Percentiles rank a stretch among this genome's conserved stretches.
phyloP scores from a whole-genome alignment of 352 stramenopile genomes.

The Globisporangium echinulatum region DNA sequence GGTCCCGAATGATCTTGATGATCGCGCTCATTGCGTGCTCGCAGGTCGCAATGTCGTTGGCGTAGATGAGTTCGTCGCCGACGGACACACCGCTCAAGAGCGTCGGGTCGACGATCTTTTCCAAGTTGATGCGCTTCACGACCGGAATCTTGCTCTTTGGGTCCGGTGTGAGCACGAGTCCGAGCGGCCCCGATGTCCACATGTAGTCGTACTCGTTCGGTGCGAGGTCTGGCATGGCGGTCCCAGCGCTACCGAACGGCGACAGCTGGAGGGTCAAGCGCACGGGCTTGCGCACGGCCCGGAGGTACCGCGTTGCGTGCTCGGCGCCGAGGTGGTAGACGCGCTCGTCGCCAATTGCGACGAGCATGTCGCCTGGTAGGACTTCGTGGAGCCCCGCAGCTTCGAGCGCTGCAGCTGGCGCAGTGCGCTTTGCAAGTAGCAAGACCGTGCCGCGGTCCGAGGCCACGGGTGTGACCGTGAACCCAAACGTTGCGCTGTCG shows the following conservation, averaged over 20 bases:
- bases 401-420: constrained; percentile 21
- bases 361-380: constrained; percentile 64
- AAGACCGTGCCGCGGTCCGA: constrained; percentile 63
- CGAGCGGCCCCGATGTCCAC: constrained; percentile 63
- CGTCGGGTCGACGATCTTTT: constrained; percentile 38
- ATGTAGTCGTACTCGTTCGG: constrained; percentile 79
- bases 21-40: constrained; percentile 68
- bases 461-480: constrained; percentile 63
- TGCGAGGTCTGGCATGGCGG: constrained; percentile 44
- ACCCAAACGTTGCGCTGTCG: constrained; percentile 54
- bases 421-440: constrained; percentile 48
- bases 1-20: constrained; percentile 69
- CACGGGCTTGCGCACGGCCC: constrained; percentile 62
- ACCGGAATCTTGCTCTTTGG: constrained; percentile 57
- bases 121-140: constrained; percentile 67
- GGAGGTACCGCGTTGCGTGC: constrained; percentile 59
- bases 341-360: constrained; percentile 72
- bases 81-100: constrained; percentile 45
- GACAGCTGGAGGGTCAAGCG: constrained; percentile 59
- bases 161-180: constrained; percentile 69
- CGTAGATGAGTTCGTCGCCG: constrained; percentile 72
- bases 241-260: constrained; percentile 39
- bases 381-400: constrained; percentile 55
- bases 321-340: constrained; percentile 65
- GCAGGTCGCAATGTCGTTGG: constrained; percentile 64